Percentiles rank a stretch among this genome's conserved stretches.
phyloP scores from a whole-genome alignment of 805 yeast species.

The Pichia nakasei region DNA sequence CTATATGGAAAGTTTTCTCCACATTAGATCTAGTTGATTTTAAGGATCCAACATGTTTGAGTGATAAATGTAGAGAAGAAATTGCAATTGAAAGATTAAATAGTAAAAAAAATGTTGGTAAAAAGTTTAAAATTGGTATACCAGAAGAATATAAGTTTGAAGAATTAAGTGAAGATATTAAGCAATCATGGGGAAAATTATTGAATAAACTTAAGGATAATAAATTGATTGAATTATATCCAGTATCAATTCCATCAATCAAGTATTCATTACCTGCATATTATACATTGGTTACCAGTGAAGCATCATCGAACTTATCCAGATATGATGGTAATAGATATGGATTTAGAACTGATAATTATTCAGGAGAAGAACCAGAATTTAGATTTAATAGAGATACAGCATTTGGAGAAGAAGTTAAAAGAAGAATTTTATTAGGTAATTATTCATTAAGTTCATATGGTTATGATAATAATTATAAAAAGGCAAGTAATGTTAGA shows the following conservation, averaged over 20 bases:
- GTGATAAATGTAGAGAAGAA: slow-evolving; percentile 26
- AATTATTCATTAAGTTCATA: slow-evolving; percentile 77
- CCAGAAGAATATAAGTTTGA: slow-evolving; percentile 56
- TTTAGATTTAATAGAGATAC: slow-evolving; percentile 49
- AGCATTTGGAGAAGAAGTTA: slow-evolving; percentile 78
- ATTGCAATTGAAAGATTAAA: slow-evolving; percentile 4
- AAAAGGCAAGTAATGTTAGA: slow-evolving; percentile 66
- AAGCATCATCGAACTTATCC: slow-evolving; percentile 86
- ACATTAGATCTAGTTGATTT: slow-evolving; percentile 54
- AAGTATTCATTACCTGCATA: slow-evolving; percentile 66
- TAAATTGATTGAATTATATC: slow-evolving; percentile 46
- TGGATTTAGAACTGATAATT: slow-evolving; percentile 42
- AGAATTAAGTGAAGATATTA: slow-evolving; percentile 42
- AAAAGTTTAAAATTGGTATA: slow-evolving; percentile 52
- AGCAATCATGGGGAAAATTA: slow-evolving; percentile 37
- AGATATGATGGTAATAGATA: slow-evolving; percentile 87
- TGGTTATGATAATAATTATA: slow-evolving; percentile 61
- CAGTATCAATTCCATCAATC: slow-evolving; percentile 66
- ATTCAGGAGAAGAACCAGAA: slow-evolving; percentile 25
- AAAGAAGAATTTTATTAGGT: slow-evolving; percentile 76
- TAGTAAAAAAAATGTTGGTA: slow-evolving; percentile 7
- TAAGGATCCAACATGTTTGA: slow-evolving; percentile 72
- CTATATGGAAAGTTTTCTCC: slow-evolving; percentile 40
- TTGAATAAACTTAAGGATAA: slow-evolving; percentile 34
- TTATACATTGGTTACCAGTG: slow-evolving; percentile 84